Evolutionary conservation across 1,284 basidiomycete genomes (phyloP), one percentile per base, ranked within the genome.

Genomic region (Ceratobasidium sp.): DNA sequence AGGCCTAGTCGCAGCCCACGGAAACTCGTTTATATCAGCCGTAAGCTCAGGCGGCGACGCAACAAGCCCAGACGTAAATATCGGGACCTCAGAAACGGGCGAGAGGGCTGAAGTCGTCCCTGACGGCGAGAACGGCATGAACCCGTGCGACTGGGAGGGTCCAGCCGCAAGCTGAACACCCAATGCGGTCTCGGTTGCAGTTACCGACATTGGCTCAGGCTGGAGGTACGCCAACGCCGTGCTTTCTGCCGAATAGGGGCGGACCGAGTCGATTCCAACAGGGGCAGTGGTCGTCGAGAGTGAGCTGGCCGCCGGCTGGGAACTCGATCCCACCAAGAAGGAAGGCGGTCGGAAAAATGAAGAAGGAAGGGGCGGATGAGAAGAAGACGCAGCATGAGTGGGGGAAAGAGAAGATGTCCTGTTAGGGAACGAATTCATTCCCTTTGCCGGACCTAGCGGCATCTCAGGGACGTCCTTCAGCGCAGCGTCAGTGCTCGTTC

Each of bases 21-120:
- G 64, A 46, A 69, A 69, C 35, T 54, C 64, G 41, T 11, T 32
- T 23, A 28, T 23, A 6, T 23, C 64, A 13, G 47, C n/a, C 21
- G 26, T 52, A 21, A 55, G 14, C 11, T 41, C 35, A 38, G 64
- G 52, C 7, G 64, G 64, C 9, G 64, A 69, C 14, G 57, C 32
- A 9, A 44, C 57, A 0, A 59, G 57, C 35, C 44, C 57, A 44
- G 57, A 59, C 32, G 23, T 14, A 47, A 55, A 55, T 35, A 69
- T 38, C 41, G 50, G 64, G 11, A 38, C 64, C 43, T 69, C 64
- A 41, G 57, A 52, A 21, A 69, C 64, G 30, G 64, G 64, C 1
- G 64, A 21, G 32, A 69, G 38, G 11, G 52, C 30, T 21, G 21
- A 8, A 9, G 49, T 23, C n/a, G 49, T 54, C 30, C 28, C 32